Conservation (phyloP, 2,329 filamentous ascomycete species). For the Aspergillus terreus region DNA sequence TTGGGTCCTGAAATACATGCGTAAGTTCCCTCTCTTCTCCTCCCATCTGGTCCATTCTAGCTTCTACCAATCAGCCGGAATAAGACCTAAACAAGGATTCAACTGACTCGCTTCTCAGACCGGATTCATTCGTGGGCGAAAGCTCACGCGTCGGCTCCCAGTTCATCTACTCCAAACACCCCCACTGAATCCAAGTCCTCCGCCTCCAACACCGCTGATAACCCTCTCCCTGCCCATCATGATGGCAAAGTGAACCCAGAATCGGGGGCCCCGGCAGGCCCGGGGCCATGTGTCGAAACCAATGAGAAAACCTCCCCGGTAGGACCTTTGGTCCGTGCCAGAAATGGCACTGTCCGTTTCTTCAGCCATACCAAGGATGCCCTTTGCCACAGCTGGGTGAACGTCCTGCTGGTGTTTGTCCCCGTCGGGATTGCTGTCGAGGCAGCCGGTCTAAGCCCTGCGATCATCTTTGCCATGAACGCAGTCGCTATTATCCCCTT, state of each 20-base stretch:
- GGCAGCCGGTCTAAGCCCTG: constrained; percentile 48
- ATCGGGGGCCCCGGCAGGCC: constrained; percentile 14
- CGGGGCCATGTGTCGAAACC: constrained; percentile 13
- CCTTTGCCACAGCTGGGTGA: constrained; percentile 40
- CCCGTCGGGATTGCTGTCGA: constrained; percentile 38
- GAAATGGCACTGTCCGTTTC: constrained; percentile 30
- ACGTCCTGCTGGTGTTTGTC: constrained; percentile 41
- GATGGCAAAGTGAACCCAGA: constrained; percentile 25
- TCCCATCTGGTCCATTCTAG: not conserved
- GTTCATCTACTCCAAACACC: constrained; percentile 4
- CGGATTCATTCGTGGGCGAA: constrained; percentile 39
- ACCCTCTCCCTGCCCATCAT: constrained; percentile 17
- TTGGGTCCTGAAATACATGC: constrained; percentile 34
- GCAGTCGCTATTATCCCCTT: constrained; percentile 72
- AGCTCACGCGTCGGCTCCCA: constrained; percentile 33
- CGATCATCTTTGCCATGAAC: constrained; percentile 69
- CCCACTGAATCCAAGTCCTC: not conserved
- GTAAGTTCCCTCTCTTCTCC: constrained; percentile 20
- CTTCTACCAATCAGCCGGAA: not conserved
- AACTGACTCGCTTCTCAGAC: constrained; percentile 13
- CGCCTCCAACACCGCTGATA: constrained; percentile 1
- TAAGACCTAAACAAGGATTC: too few species aligned
- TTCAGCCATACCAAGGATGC: constrained; percentile 31
- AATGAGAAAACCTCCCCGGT: constrained; percentile 19
- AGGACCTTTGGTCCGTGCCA: constrained; percentile 24